These are phyloP conservation scores for Pichia nakasei DNA, from an alignment of 805 yeast species.

Conservation along the genomic window DNA sequence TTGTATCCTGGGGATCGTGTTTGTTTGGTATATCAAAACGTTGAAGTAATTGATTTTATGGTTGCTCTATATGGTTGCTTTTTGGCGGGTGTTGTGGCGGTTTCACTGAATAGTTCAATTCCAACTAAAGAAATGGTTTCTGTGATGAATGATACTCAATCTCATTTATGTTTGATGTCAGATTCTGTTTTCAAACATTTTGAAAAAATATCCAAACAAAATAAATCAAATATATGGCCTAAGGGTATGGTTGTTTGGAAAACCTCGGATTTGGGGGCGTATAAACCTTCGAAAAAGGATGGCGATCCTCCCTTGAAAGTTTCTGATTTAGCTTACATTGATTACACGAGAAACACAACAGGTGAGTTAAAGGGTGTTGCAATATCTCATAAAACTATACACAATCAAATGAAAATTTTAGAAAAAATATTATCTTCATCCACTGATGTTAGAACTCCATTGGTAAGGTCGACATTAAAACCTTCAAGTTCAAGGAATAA, in stretches of 20 bases:
- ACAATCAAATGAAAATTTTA: slow-evolving; percentile 79
- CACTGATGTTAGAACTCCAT: slow-evolving; percentile 32
- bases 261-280: slow-evolving; percentile 80
- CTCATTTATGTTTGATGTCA: slow-evolving; percentile 72
- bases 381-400: slow-evolving; percentile 76
- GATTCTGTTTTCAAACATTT: slow-evolving; percentile 69
- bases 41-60: slow-evolving; percentile 77
- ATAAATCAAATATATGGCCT: slow-evolving; percentile 45
- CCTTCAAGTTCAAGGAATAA: slow-evolving; percentile 41
- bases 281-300: slow-evolving; percentile 46
- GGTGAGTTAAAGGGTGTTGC: slow-evolving; percentile 94
- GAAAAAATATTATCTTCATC: slow-evolving; percentile 58
- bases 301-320: slow-evolving; percentile 60
- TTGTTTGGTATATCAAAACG: slow-evolving; percentile 70
- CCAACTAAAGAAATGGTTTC: slow-evolving; percentile 61
- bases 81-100: slow-evolving; percentile 88
- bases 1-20: slow-evolving; percentile 78
- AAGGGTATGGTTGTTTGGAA: slow-evolving; percentile 66
- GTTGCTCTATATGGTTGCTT: slow-evolving; percentile 87
- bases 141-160: slow-evolving; percentile 63
- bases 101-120: slow-evolving; percentile 75
- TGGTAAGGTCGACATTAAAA: slow-evolving; percentile 46
- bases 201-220: slow-evolving; percentile 44
- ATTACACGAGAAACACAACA: slow-evolving; percentile 79
- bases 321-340: slow-evolving; percentile 87